Evolutionary conservation across 2,329 filamentous ascomycete species (phyloP).

Genomic region (Diaporthe amygdali): DNA sequence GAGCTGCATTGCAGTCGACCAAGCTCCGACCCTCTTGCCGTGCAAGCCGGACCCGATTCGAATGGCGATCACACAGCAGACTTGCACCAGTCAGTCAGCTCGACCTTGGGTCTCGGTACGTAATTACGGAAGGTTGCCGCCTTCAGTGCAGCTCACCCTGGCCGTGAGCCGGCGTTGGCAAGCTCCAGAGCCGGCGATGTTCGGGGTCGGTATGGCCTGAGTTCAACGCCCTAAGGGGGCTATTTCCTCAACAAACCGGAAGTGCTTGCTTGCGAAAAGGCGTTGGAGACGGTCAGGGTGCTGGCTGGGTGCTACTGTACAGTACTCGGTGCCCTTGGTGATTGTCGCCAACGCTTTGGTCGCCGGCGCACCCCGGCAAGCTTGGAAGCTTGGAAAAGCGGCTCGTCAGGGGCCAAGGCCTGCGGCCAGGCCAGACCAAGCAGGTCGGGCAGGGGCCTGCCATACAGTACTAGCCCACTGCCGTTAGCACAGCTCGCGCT

Average conservation of each 20-base stretch:
- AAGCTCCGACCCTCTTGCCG: neutral
- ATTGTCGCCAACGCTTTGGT: neutral
- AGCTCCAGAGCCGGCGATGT: neutral
- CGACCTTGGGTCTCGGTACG: neutral
- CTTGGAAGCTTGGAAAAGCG: neutral
- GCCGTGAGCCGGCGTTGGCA: neutral
- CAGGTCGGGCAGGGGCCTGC: neutral
- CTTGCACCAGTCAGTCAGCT: neutral
- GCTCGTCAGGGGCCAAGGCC: neutral
- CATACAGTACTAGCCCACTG: neutral
- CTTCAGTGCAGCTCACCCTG: neutral
- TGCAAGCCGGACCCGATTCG: neutral
- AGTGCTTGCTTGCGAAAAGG: neutral
- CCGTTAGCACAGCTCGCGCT: neutral
- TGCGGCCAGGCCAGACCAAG: neutral
- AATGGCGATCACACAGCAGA: conserved; percentile 2
- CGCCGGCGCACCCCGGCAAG: conserved; percentile 6
- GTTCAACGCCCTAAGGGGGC: neutral
- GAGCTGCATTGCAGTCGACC: neutral
- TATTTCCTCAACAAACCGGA: neutral
- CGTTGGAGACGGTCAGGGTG: neutral
- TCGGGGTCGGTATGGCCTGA: neutral
- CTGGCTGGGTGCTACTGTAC: neutral
- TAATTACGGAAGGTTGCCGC: neutral
- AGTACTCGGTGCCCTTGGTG: neutral